Base-by-base conservation (phyloP, 106 monocot species). In the Ottelia alismoides region DNA sequence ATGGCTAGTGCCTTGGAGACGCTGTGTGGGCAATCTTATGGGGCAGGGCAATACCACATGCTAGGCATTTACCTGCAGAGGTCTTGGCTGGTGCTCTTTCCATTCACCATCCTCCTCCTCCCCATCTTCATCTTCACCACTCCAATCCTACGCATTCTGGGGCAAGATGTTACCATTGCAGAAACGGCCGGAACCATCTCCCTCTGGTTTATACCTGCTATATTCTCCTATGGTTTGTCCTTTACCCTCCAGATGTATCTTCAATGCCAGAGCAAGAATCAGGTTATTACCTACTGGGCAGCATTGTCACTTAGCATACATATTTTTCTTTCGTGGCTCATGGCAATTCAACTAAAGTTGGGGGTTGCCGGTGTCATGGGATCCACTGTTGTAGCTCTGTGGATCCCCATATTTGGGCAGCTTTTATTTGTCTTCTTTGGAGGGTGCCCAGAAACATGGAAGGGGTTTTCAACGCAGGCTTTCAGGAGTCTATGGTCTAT, bases 161-260 rank as follows among this genome's bases (percentile, higher is more conserved):
- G 90, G 47, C 83, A 90, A 49, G 71, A n/a, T n/a, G n/a, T n/a
- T 1, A 12, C 66, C 3, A 57, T 90, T 0, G 59, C 90, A 0
- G n/a, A 23, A 0, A 62, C 70, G 66, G 84, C 90, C 0, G 77
- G 80, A 2, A 52, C 28, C 17, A 65, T 90, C 31, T 65, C 84
- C 1, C 17, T 81, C 0, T 84, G 84, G 90, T 78, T 64, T 67
- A 78, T 91, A 44, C 84, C 84, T 0, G 31, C 71, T 0, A 19
- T 74, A 25, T 75, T 84, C 64, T 76, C 84, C 45, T 72, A 56
- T 18, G 60, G 57, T 11, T 66, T 74, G 47, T 43, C 69, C 18
- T 91, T 70, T 74, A 84, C 84, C 5, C 71, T 91, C 22, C 84
- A 91, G 50, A 81, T 77, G 74, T 91, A 74, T 44, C 84, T 91